Base-by-base conservation (phyloP, 2,329 filamentous ascomycete species). In the Sporothrix luriei region DNA sequence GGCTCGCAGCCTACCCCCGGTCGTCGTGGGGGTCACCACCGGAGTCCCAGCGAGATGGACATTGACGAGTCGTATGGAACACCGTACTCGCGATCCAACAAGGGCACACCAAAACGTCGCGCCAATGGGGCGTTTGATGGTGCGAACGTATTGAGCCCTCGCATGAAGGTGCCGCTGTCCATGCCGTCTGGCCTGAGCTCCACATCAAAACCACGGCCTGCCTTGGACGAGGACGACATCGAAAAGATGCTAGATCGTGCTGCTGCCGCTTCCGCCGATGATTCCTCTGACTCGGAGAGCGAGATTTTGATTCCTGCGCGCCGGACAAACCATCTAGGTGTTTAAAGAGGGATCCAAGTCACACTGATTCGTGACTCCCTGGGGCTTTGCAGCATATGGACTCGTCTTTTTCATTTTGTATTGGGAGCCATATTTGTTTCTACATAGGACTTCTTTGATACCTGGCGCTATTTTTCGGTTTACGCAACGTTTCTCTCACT, bases 181-280 rank as follows among this genome's bases (percentile, higher is more conserved):
- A 76, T 86, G 24, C 83, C 86, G 0, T 80, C 81, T 5, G 85
- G 84, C 0, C 77, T 87, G 7, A 80, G 81, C 5, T 78, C 76
- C 24, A 73, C 77, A 9, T 76, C 77, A 6, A 78, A 81, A 74
- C 75, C 81, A 70, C 76, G 82, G 74, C 76, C 80, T n/a, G 76
- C 78, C 4, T 73, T 88, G 51, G 80, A 79, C 2, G 85, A 87
- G 49, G 84, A 85, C 54, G 85, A 88, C 51, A 86, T 88, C 69
- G 85, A 88, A 70, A 80, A 82, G 49, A 87, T 88, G 83, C 78
- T 88, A 52, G 85, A 88, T 69, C 80, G 81, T 48, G 84, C 81
- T 2, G 83, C 80, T 2, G 72, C 70, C 0, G 83, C 82, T 2
- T 83, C 82, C 24, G 80, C 82, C 29, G 80, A 79, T n/a, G 84